phyloP scores from a whole-genome alignment of 2,329 filamentous ascomycete genomes.

The Podosphaera aphanis region DNA sequence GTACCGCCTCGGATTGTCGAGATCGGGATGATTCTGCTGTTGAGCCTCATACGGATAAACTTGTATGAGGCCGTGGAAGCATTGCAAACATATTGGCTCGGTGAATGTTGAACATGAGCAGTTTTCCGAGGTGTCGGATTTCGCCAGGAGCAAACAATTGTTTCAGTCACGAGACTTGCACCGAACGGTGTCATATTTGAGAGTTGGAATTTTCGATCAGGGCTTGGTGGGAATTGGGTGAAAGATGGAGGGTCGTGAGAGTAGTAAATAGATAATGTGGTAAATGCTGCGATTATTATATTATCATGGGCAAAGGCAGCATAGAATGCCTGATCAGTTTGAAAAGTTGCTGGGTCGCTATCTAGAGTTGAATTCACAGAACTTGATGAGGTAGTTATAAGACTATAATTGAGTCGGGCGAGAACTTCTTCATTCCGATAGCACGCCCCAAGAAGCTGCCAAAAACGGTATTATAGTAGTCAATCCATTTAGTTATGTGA shows the following conservation, averaged over 20 bases:
- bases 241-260: constrained; percentile 24
- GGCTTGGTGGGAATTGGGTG: constrained; percentile 20
- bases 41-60: constrained; percentile 25
- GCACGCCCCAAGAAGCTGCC: constrained; percentile 63
- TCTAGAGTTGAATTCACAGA: constrained; percentile 57
- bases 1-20: constrained; percentile 23
- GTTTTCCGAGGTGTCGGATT: constrained; percentile 19
- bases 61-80: constrained; percentile 21
- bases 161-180: constrained; percentile 29
- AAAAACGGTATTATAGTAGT: constrained; percentile 46
- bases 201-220: constrained; percentile 24
- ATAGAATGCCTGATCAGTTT: constrained; percentile 42
- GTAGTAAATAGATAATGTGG: constrained; percentile 30
- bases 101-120: constrained; percentile 20
- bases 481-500: background rate
- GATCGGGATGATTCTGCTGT: constrained; percentile 25
- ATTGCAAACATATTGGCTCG: constrained; percentile 23
- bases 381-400: constrained; percentile 46
- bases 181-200: constrained; percentile 30
- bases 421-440: constrained; percentile 68
- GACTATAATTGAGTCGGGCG: constrained; percentile 43
- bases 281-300: constrained; percentile 45
- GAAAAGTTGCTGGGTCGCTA: constrained; percentile 41
- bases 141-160: constrained; percentile 24
- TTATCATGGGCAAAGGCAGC: constrained; percentile 85